Evolutionary conservation across 345 rosid species (phyloP).

Genomic region (Pseudoturritis turrita): DNA sequence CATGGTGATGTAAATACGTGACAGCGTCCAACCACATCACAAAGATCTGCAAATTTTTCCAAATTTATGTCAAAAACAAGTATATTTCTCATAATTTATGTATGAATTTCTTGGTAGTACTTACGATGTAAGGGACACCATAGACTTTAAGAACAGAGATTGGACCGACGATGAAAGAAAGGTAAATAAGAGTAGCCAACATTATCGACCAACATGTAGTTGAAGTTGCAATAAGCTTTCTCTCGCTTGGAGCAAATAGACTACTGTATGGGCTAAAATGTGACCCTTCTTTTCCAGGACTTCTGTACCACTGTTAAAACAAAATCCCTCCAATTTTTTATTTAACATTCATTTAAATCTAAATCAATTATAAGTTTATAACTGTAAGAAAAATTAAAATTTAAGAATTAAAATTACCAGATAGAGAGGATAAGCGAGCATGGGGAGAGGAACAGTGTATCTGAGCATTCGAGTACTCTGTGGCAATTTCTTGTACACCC

Average conservation of each 20-base stretch:
- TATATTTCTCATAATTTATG: background rate
- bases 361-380: background rate
- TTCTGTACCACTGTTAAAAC: constrained; percentile 78
- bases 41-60: constrained; percentile 42
- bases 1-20: constrained; percentile 90
- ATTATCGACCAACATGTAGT: constrained; percentile 63
- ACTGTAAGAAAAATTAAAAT: background rate
- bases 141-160: constrained; percentile 50
- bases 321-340: too few relatives aligned
- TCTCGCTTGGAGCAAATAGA: constrained; percentile 62
- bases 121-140: constrained; percentile 70
- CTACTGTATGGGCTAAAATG: constrained; percentile 80
- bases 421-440: constrained; percentile 66
- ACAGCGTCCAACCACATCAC: constrained; percentile 84
- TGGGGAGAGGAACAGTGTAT: constrained; percentile 58
- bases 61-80: background rate
- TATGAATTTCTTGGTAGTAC: background rate
- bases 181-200: constrained; percentile 39
- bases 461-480: constrained; percentile 40
- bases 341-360: too few relatives aligned
- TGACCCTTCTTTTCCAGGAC: constrained; percentile 97
- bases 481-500: constrained; percentile 40
- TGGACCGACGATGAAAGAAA: constrained; percentile 45
- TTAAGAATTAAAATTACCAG: constrained; percentile 36
- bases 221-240: constrained; percentile 62